Evolutionary conservation across 305 asterid species (phyloP), one percentile per base, ranked within the genome.

Genomic region (Salvia sclarea): DNA sequence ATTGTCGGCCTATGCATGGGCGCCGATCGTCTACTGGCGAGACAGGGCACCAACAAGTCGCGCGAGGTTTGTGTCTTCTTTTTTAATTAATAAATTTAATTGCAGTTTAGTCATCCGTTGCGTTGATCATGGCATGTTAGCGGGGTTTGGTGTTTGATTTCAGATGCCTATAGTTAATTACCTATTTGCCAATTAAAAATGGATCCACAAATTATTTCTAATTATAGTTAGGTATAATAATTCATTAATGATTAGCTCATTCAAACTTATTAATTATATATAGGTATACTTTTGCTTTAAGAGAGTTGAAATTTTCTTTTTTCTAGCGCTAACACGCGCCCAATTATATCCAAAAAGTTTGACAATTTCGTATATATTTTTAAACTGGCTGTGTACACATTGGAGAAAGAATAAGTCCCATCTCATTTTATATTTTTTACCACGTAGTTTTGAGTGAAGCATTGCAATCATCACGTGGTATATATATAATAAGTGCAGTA

Each of bases 41-140:
- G 57, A 56, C 63, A 25, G 35, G 76, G 75, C 65, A 71, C 67
- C 10, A 79, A 2, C 41, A 37, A 79, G 83, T 66, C 83, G 8
- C 87, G 96, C 5, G 84, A 84, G 95, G 95, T 91, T 73, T 60
- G 80, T 68, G 0, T 37, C 11, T 52, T 16, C 2, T 3, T 11
- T n/a, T n/a, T n/a, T n/a, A n/a, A n/a, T 4, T 37, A 31, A 1
- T 54, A 8, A 43, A 33, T 21, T 2, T 52, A 3, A 12, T 20
- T 20, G 24, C 8, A 13, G 7, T 21, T 9, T 11, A 10, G 7
- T 6, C n/a, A 10, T 66, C 28, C 0, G 65, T 20, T 71, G 77
- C 79, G 61, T 66, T 78, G 64, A 71, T 24, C 61, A 16, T 61
- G 82, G 57, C 81, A 72, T 64, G 68, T 76, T 74, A 35, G 9